phyloP scores from a whole-genome alignment of 2,329 filamentous ascomycete genomes.

The Cladosporium velox region DNA sequence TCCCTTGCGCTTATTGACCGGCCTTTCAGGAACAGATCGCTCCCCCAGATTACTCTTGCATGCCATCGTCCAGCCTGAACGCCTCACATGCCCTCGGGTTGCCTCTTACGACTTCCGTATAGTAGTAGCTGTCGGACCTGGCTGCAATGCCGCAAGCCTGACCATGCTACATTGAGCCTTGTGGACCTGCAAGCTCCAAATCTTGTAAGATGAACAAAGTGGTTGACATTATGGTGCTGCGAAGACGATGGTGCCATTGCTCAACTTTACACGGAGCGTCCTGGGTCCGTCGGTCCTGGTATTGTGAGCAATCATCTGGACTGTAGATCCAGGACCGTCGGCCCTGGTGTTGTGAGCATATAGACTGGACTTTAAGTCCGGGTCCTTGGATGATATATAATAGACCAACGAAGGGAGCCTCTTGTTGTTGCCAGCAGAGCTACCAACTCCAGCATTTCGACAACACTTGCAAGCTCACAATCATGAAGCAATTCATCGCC shows the following conservation, averaged over 20 bases:
- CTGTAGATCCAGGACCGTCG: conserved; percentile 12
- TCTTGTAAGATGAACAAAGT: conserved; percentile 1
- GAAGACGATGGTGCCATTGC: background rate
- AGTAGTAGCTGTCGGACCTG: conserved; percentile 4
- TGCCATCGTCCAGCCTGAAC: background rate
- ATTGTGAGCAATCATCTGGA: background rate
- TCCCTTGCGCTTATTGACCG: background rate
- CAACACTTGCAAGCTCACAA: background rate
- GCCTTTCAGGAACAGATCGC: conserved; percentile 5
- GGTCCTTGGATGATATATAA: conserved; percentile 3
- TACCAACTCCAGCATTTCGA: background rate
- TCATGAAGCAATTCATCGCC: conserved; percentile 18
- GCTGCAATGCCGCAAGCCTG: background rate
- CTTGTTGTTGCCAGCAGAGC: background rate
- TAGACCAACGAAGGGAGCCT: background rate
- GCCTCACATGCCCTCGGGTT: background rate
- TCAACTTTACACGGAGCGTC: conserved; percentile 17
- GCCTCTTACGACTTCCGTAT: background rate
- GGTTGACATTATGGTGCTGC: background rate
- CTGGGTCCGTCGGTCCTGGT: conserved; percentile 20
- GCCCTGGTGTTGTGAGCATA: conserved; percentile 1
- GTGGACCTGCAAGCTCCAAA: background rate
- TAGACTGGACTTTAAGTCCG: background rate
- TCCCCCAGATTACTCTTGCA: background rate
- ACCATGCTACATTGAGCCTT: background rate